Evolutionary conservation across 176 grass and related monocot species (phyloP), one percentile per base, ranked within the genome.

Genomic region (Zea luxurians): DNA sequence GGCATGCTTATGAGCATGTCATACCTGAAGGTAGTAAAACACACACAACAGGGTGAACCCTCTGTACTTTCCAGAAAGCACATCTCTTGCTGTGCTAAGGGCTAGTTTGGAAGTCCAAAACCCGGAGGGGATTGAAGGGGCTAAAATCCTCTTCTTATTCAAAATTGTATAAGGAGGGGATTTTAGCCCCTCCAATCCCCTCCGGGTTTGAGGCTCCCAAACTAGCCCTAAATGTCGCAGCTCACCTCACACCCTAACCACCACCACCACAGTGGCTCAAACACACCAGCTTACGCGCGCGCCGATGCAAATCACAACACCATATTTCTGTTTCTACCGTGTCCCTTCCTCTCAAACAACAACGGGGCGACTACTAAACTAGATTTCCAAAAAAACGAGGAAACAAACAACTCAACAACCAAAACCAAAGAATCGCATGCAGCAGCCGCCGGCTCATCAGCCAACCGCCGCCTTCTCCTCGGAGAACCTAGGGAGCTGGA

Each of bases 401-500:
- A 27, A 27, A 27, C 27, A 35, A 82, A 62, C 49, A 49, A 58
- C 61, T 21, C 61, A 80, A 61, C 9, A 27, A 27, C 4, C 9
- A 60, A 57, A 76, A 80, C 44, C n/a, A 61, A 71, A 87, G 72
- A 73, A 86, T 58, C 8, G 37, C 49, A 55, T 27, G 27, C 27
- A 27, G 27, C 27, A 27, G 27, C 27, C 27, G 27, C 0, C 27
- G 27, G 74, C 1, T 71, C 52, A 13, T 94, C 78, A 98, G 10
- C 83, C 43, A 15, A 80, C 72, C 3, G 27, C 27, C 27, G 82
- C 81, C 73, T 85, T 90, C 58, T 95, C 87, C 70, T 83, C 79
- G 5, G 92, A 90, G 85, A 95, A 99, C 84, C 96, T 96, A 35
- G 96, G 96, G 52, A 96, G 90, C 75, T 96, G 96, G 37, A 99